These are phyloP conservation scores for Sporisorium exsertum DNA, from an alignment of 1,284 basidiomycete genomes.

Conservation along the genomic window DNA sequence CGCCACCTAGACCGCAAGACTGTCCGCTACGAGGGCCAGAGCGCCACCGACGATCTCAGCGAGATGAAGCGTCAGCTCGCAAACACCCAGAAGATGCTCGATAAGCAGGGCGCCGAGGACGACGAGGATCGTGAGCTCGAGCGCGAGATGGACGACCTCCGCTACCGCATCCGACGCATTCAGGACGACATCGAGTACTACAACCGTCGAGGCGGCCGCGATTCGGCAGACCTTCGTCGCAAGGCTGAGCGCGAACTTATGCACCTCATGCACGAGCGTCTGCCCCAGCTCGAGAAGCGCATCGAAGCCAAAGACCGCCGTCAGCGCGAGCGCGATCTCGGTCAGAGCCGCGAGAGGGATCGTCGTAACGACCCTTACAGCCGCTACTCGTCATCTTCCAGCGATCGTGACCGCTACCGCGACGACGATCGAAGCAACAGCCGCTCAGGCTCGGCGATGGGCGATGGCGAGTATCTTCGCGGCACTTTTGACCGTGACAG, in stretches of 20 bases:
- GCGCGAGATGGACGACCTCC: slow-evolving; percentile 87
- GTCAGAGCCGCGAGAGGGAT: slow-evolving; percentile 79
- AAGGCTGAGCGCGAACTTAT: slow-evolving; percentile 89
- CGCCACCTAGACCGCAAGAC: slow-evolving; percentile 89
- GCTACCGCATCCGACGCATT: slow-evolving; percentile 85
- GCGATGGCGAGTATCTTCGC: slow-evolving; percentile 58
- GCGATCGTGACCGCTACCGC: slow-evolving; percentile 42
- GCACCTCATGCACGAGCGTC: slow-evolving; percentile 86
- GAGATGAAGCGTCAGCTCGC: slow-evolving; percentile 89
- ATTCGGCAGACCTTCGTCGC: slow-evolving; percentile 81
- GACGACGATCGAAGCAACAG: slow-evolving; percentile 27
- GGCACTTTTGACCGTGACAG: slow-evolving; percentile 62
- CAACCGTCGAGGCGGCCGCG: slow-evolving; percentile 80
- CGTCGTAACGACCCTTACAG: slow-evolving; percentile 78
- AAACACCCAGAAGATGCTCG: slow-evolving; percentile 84
- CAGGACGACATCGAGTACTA: slow-evolving; percentile 94
- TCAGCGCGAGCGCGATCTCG: slow-evolving; percentile 75
- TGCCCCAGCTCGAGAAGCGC: slow-evolving; percentile 89
- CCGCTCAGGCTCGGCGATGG: slow-evolving; percentile 26
- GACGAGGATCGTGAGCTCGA: slow-evolving; percentile 79
- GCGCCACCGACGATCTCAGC: slow-evolving; percentile 77
- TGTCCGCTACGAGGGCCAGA: slow-evolving; percentile 81
- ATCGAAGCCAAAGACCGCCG: slow-evolving; percentile 84
- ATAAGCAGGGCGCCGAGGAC: slow-evolving; percentile 82
- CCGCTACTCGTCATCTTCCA: slow-evolving; percentile 36